Percentiles rank a stretch among this genome's conserved stretches.
Conservation (phyloP, 805 yeast species). For the Candida yuanshanica region DNA sequence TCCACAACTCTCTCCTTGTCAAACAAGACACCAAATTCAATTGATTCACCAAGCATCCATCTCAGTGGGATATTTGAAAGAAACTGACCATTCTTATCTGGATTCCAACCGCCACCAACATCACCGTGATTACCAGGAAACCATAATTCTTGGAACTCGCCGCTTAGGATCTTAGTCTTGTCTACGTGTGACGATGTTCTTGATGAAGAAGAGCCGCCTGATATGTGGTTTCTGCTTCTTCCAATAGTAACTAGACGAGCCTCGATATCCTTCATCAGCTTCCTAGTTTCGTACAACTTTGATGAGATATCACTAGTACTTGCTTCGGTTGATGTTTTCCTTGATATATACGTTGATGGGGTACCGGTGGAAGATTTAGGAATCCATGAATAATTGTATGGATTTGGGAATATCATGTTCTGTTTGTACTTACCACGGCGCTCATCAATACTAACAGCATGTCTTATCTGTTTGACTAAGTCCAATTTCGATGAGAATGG, state of each 20-base stretch:
- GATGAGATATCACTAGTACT: slow-evolving; percentile 1
- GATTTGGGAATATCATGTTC: slow-evolving; percentile 42
- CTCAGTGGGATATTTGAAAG: slow-evolving; percentile 48
- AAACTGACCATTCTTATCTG: slow-evolving; percentile 37
- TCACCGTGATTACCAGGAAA: slow-evolving; percentile 69
- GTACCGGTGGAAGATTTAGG: slow-evolving; percentile 13
- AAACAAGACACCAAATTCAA: slow-evolving; percentile 44
- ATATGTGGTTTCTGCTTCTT: neutral
- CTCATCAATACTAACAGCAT: slow-evolving; percentile 65
- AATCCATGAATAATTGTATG: slow-evolving; percentile 30
- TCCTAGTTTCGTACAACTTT: slow-evolving; percentile 10
- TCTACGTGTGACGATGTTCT: slow-evolving; percentile 10
- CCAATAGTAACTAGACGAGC: neutral
- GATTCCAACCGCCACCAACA: slow-evolving; percentile 63
- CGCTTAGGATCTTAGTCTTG: slow-evolving; percentile 20
- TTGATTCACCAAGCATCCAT: slow-evolving; percentile 56
- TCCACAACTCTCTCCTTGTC: slow-evolving; percentile 34
- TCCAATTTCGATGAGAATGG: slow-evolving; percentile 49
- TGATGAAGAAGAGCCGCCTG: neutral
- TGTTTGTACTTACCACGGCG: slow-evolving; percentile 59
- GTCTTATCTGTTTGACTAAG: slow-evolving; percentile 54
- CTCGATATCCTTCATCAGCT: slow-evolving; percentile 14
- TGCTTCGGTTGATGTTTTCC: neutral
- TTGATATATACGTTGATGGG: neutral
- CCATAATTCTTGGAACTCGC: slow-evolving; percentile 50